Percentiles rank a stretch among this genome's conserved stretches.
phyloP scores from a whole-genome alignment of 2,329 filamentous ascomycete genomes.

The Pyrenochaeta sp. region DNA sequence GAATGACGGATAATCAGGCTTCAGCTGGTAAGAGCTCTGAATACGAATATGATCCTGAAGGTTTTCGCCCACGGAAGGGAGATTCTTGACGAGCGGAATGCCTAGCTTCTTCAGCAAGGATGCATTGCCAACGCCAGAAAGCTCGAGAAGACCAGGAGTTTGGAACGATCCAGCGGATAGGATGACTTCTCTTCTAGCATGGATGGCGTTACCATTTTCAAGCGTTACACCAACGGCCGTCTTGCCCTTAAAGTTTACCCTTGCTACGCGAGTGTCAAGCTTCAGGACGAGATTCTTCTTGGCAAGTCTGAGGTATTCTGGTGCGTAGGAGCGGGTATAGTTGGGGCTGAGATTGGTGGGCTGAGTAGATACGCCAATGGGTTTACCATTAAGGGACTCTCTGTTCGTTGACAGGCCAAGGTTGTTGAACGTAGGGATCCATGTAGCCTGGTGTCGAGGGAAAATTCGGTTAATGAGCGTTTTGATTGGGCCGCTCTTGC shows the following conservation, averaged over 20 bases:
- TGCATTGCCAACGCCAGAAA: slow-evolving; percentile 34
- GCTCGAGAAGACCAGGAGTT: slow-evolving; percentile 36
- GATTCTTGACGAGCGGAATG: slow-evolving; percentile 28
- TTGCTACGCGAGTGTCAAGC: slow-evolving; percentile 49
- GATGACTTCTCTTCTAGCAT: slow-evolving; percentile 40
- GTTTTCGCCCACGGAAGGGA: slow-evolving; percentile 39
- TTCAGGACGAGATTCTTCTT: slow-evolving; percentile 55
- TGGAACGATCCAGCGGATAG: slow-evolving; percentile 38
- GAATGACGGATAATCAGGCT: slow-evolving; percentile 32
- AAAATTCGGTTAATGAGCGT: slow-evolving; percentile 54
- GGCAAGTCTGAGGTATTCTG: slow-evolving; percentile 55
- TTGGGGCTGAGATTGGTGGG: slow-evolving; percentile 59
- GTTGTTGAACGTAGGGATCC: slow-evolving; percentile 57
- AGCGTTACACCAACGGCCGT: slow-evolving; percentile 45
- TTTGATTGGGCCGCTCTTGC: slow-evolving; percentile 41
- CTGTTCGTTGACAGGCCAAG: slow-evolving; percentile 54
- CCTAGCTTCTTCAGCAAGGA: slow-evolving; percentile 22
- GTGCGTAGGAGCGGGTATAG: slow-evolving; percentile 60
- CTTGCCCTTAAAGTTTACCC: slow-evolving; percentile 47
- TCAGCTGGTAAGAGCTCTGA: slow-evolving; percentile 33
- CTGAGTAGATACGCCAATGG: slow-evolving; percentile 61
- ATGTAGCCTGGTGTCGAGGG: slow-evolving; percentile 54
- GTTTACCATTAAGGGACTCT: slow-evolving; percentile 61
- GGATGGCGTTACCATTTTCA: slow-evolving; percentile 38
- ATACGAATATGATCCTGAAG: slow-evolving; percentile 46